Base-by-base conservation (phyloP, 306 rosid species). In the apple (Malus domestica) region DNA sequence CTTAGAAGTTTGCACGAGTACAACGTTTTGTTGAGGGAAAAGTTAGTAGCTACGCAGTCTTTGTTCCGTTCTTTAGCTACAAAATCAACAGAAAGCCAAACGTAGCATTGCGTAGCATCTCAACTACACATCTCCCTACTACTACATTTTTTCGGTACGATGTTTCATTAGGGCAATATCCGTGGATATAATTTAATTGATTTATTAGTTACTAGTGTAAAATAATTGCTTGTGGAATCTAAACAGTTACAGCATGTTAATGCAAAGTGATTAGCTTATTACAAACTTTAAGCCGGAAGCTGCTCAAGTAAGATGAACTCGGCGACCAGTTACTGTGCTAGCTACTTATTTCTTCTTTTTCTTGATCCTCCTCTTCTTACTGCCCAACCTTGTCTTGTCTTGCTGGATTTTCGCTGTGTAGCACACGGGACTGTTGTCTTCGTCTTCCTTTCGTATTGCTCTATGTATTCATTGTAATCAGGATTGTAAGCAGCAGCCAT, bases 11-110 rank as follows among this genome's bases (percentile, higher is more conserved):
- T 96, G 81, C 88, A 90, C 25, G 91, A 88, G 76, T 96, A 96
- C 76, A 96, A 96, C 72, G 80, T 77, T 59, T 80, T 89, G 93
- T 88, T 96, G 38, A 87, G 97, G 88, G 97, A 96, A 46, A 90
- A 85, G 68, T 78, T 96, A 46, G 65, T 85, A 66, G 89, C 88
- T 65, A 72, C 91, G 2, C 97, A 88, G 80, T 83, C 88, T 60
- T 49, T 76, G 82, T 86, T 92, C 80, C 85, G 74, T 32, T 84
- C 90, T 73, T 84, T 89, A 74, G 78, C 87, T 45, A 67, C 90
- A 16, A 82, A 80, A 70, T 80, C 81, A 78, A 72, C 77, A 32
- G 66, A 69, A 57, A 27, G 58, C 20, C 68, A 77, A 79, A 79
- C 83, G 14, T 80, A 77, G 76, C 57, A 29, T 16, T 61, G 46